phyloP scores from a whole-genome alignment of 208 protist species.

The Trypanosomatidae sp. region DNA sequence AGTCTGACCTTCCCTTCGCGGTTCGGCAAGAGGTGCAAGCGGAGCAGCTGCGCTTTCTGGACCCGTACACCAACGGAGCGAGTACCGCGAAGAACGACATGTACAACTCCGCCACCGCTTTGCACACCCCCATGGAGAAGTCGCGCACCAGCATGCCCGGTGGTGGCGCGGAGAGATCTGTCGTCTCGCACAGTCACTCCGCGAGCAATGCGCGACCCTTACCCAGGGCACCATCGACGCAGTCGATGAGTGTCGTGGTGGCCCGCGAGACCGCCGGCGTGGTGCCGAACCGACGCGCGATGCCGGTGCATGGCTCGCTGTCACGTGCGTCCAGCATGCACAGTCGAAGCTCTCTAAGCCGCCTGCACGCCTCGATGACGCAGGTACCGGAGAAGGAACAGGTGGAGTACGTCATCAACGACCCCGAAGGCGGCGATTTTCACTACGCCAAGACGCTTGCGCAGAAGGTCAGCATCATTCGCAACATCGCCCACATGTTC shows the following conservation, averaged over 20 bases:
- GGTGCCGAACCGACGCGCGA: constrained; percentile 56
- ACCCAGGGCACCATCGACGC: constrained; percentile 13
- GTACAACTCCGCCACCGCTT: constrained; percentile 13
- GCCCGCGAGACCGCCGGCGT: constrained; percentile 70
- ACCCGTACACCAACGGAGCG: constrained; percentile 49
- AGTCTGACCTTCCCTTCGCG: constrained; percentile 59
- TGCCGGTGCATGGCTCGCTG: constrained; percentile 23
- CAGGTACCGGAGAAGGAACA: constrained; percentile 23
- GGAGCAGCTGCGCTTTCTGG: constrained; percentile 72
- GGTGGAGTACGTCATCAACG: constrained; percentile 70
- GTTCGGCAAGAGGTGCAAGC: constrained; percentile 70
- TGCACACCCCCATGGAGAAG: constrained; percentile 3
- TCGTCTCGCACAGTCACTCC: constrained; percentile 13
- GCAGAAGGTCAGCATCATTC: constrained; percentile 62
- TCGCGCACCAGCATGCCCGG: constrained; percentile 17
- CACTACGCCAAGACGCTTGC: constrained; percentile 43
- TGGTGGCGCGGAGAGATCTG: constrained; percentile 7
- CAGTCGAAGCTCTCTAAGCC: constrained; percentile 25
- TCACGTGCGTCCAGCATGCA: constrained; percentile 22
- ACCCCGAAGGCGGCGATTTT: constrained; percentile 88
- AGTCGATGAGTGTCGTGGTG: constrained; percentile 39
- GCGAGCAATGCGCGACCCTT: constrained; percentile 14
- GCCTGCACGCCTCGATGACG: constrained; percentile 29
- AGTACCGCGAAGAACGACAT: constrained; percentile 35
- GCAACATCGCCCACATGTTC: constrained; percentile 92